Evolutionary conservation across 768 basidiomycete genomes (phyloP).

Genomic region (Glaciozyma antarctica): DNA sequence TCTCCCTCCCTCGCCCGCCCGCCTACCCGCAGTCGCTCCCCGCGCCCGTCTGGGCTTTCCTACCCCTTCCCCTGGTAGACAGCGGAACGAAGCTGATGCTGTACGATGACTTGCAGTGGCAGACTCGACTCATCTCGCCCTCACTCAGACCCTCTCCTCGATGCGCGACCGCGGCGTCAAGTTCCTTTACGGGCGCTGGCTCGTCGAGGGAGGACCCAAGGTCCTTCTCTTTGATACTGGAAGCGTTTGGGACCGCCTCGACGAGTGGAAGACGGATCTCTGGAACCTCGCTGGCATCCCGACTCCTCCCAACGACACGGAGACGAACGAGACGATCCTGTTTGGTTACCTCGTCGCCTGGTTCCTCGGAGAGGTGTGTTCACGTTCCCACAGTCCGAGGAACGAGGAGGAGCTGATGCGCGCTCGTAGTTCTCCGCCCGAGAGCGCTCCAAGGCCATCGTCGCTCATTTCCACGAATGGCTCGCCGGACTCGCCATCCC

Average conservation of each 20-base stretch:
- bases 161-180: slow-evolving; percentile 91
- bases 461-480: slow-evolving; percentile 99
- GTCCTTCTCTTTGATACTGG: slow-evolving; percentile 95
- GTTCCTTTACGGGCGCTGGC: slow-evolving; percentile 90
- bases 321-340: slow-evolving; percentile 95
- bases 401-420: slow-evolving; percentile 6
- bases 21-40: not conserved
- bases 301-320: slow-evolving; percentile 87
- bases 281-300: slow-evolving; percentile 99
- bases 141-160: slow-evolving; percentile 62
- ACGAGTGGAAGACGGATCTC: slow-evolving; percentile 98
- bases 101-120: not conserved
- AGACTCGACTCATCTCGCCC: slow-evolving; percentile 48
- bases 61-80: not conserved
- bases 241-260: slow-evolving; percentile 67
- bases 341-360: slow-evolving; percentile 97
- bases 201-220: slow-evolving; percentile 90
- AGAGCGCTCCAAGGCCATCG: slow-evolving; percentile 71
- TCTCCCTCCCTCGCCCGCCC: too few species aligned
- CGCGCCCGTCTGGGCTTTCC: not conserved
- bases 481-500: slow-evolving; percentile 43
- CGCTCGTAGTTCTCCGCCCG: slow-evolving; percentile 60
- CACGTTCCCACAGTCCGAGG: not conserved
- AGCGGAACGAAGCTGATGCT: slow-evolving; percentile 6
- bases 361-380: slow-evolving; percentile 92